Evolutionary conservation across 441 rosid genomes (phyloP), one percentile per base, ranked within the genome.

Genomic region (Mallotus japonicus): DNA sequence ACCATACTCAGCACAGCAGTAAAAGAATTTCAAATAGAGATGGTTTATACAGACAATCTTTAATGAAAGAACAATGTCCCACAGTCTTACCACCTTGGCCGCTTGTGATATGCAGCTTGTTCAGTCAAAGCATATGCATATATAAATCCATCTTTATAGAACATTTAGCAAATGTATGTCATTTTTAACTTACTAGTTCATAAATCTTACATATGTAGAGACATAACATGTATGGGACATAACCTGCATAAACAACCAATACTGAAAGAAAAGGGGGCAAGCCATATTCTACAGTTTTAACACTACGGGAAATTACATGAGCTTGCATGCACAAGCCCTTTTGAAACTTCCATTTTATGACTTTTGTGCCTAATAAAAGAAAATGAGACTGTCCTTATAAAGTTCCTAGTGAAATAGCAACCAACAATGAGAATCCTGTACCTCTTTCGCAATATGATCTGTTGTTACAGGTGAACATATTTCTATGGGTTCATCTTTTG

Each of bases 401-500:
- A 69, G 10, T 37, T 24, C 62, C 13, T 13, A 20, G 62, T 10
- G 3, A 59, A 47, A 24, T 13, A 17, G 40, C 11, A 14, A 46
- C 4, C 16, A 42, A 44, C 10, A 32, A 32, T 17, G 42, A 62
- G 17, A 69, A 11, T 50, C 46, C 8, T 59, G 69, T 86, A 92
- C 99, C 96, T 91, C 97, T 55, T 89, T 79, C 56, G 88, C 81
- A 66, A 95, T 79, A 76, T 83, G 89, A 47, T 95, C 99, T 63
- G 83, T 86, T 24, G 95, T 83, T 70, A 95, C 88, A 53, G 97
- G 90, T n/a, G 84, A 61, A 69, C 71, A 87, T 71, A 91, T 81
- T 82, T 86, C 96, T 12, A 89, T 83, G 24, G 93, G 90, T n/a
- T 88, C 97, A 15, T 89, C 97, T 78, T 92, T 91, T 10, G 93